Evolutionary conservation across 2,329 filamentous ascomycete genomes (phyloP).

Genomic region (Aspergillus oerlinghausenensis): DNA sequence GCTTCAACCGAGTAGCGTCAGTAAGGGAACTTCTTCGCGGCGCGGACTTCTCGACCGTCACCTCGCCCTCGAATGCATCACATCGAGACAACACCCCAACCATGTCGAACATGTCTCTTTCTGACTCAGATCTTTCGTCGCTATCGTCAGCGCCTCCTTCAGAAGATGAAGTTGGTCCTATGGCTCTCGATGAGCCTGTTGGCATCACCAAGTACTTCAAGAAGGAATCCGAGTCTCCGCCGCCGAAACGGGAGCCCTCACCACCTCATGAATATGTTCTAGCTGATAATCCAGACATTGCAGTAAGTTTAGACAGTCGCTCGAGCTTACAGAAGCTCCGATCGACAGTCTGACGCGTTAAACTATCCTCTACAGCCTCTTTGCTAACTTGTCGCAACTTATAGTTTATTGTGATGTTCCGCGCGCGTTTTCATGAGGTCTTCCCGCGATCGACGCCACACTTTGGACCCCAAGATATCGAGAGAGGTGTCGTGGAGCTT

Average conservation of each 20-base stretch:
- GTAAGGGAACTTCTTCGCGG: constrained; percentile 21
- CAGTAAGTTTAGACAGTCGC: constrained; percentile 58
- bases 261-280: constrained; percentile 86
- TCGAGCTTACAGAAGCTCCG: constrained; percentile 33
- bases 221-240: constrained; percentile 50
- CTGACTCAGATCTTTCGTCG: constrained; percentile 54
- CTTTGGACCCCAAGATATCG: constrained; percentile 92
- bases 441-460: constrained; percentile 84
- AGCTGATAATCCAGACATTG: constrained; percentile 86
- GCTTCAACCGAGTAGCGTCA: constrained; percentile 25
- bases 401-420: constrained; percentile 97
- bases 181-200: constrained; percentile 36
- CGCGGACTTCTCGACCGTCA: constrained; percentile 19
- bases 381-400: constrained; percentile 31
- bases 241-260: constrained; percentile 76
- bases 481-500: constrained; percentile 73
- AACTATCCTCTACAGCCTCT: constrained; percentile 28
- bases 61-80: constrained; percentile 21
- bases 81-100: constrained; percentile 25
- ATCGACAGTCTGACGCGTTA: constrained; percentile 20
- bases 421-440: constrained; percentile 83
- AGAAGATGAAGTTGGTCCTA: constrained; percentile 51
- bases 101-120: constrained; percentile 42
- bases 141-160: constrained; percentile 56
- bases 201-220: constrained; percentile 48